phyloP scores from a whole-genome alignment of 495 filamentous ascomycete genomes.

The Wilcoxina mikolae region DNA sequence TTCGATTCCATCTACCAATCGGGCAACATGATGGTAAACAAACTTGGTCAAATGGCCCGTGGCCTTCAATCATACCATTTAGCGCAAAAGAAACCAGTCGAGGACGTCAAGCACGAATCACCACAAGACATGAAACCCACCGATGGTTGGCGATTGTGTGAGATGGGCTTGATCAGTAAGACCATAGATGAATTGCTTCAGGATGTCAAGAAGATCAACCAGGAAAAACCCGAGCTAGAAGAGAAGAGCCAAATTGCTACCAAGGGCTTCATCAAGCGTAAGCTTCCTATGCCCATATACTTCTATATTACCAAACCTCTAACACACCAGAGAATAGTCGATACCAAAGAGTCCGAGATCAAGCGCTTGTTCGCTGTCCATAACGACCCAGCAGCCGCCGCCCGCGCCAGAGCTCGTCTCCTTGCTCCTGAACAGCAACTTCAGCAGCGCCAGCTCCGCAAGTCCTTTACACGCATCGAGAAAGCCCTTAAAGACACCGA shows the following conservation, averaged over 20 bases:
- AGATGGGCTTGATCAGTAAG: slow-evolving; percentile 48
- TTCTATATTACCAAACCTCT: slow-evolving; percentile 4
- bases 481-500: slow-evolving; percentile 64
- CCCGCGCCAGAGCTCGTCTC: slow-evolving; percentile 47
- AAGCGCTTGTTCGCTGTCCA: slow-evolving; percentile 50
- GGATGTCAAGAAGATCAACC: slow-evolving; percentile 46
- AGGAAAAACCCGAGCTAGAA: slow-evolving; percentile 44
- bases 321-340: slow-evolving; percentile 16
- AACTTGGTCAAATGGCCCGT: slow-evolving; percentile 71
- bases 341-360: slow-evolving; percentile 52
- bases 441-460: slow-evolving; percentile 69
- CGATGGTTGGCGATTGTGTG: slow-evolving; percentile 54
- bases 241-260: slow-evolving; percentile 41
- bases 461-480: slow-evolving; percentile 51
- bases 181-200: slow-evolving; percentile 43
- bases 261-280: slow-evolving; percentile 27
- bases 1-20: slow-evolving; percentile 78
- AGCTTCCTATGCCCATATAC: neutral
- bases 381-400: slow-evolving; percentile 46
- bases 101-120: slow-evolving; percentile 35
- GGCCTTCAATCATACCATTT: slow-evolving; percentile 55
- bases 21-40: slow-evolving; percentile 93
- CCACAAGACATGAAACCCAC: slow-evolving; percentile 45
- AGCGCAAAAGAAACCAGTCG: slow-evolving; percentile 42
- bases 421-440: slow-evolving; percentile 65